Evolutionary conservation across 169 alveolate species (phyloP).

Genomic region (Blepharisma undulans): DNA sequence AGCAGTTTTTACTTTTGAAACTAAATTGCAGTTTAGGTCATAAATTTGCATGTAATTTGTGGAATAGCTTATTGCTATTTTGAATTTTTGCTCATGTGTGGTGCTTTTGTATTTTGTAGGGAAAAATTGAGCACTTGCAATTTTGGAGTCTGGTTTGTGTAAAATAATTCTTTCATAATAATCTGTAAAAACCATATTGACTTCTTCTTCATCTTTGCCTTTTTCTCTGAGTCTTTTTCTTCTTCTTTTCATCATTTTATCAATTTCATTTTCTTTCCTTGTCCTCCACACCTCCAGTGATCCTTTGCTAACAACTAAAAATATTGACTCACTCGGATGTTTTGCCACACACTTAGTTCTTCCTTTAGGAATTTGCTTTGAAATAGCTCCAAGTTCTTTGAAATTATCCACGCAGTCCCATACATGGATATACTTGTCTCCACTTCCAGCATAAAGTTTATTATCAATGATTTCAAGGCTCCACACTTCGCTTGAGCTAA

Average conservation of each 20-base stretch:
- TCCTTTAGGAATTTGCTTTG: neutral
- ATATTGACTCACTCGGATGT: neutral
- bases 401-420: neutral
- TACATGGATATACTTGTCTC: neutral
- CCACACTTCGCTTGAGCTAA: slow-evolving; percentile 30
- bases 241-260: slow-evolving; percentile 44
- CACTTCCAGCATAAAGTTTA: neutral
- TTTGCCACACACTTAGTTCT: neutral
- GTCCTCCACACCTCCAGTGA: slow-evolving; percentile 50
- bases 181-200: slow-evolving; percentile 21
- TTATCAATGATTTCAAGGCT: neutral
- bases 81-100: neutral
- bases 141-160: neutral
- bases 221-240: slow-evolving; percentile 43
- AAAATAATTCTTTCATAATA: neutral
- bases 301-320: neutral
- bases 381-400: slow-evolving; percentile 4
- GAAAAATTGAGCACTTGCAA: neutral
- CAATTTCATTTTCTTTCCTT: slow-evolving; percentile 30
- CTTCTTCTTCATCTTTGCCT: slow-evolving; percentile 32
- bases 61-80: slow-evolving; percentile 8
- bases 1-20: neutral
- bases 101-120: neutral
- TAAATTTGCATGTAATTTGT: slow-evolving; percentile 37
- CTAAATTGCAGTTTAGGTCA: slow-evolving; percentile 1